Evolutionary conservation across 2,329 filamentous ascomycete genomes (phyloP), one percentile per base, ranked within the genome.

Genomic region (Aphanoascus verrucosus): DNA sequence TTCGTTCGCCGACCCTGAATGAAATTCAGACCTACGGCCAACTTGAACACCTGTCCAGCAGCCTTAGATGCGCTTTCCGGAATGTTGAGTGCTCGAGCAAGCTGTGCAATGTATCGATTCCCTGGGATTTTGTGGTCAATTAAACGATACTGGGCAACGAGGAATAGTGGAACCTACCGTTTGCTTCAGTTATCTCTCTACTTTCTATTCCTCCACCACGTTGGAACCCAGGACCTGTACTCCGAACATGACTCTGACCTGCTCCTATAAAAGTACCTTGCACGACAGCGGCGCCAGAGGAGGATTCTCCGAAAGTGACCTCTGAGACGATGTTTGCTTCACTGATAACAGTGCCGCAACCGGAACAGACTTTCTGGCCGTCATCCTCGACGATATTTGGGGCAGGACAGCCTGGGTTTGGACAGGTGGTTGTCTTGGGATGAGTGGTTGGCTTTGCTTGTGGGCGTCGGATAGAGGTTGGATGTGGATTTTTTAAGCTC

Each of bases 311-410:
- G 64, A 97, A 98, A 19, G 84, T 84, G 57, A 97, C 81, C 68
- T 98, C 93, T 47, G 88, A 81, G 55, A 96, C 90, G 58, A 97
- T 95, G 64, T 94, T 89, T 65, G 82, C 84, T 65, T 94, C 86
- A 61, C 86, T 84, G 53, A 91, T 81, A 60, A 95, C 82, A 56
- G 82, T 84, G 77, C 89, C 91, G 69, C 93, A 97, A 45, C 81
- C 85, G 57, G 83, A 81, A 71, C 93, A 97, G 60, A 87, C 76
- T 58, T 74, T 72, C 56, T 73, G 66, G 14, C 71, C 70, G 54
- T 74, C 72, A 61, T 74, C 70, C 54, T 72, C 69, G 40, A 73
- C 67, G 35, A 74, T 72, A 55, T 74, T 66, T 44, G 71, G 71
- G 38, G 68, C 69, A 12, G 70, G 67, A 63, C 73, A 75, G 41